Base-by-base conservation (phyloP, 2,329 filamentous ascomycete genomes). In the Monilinia fructigena region DNA sequence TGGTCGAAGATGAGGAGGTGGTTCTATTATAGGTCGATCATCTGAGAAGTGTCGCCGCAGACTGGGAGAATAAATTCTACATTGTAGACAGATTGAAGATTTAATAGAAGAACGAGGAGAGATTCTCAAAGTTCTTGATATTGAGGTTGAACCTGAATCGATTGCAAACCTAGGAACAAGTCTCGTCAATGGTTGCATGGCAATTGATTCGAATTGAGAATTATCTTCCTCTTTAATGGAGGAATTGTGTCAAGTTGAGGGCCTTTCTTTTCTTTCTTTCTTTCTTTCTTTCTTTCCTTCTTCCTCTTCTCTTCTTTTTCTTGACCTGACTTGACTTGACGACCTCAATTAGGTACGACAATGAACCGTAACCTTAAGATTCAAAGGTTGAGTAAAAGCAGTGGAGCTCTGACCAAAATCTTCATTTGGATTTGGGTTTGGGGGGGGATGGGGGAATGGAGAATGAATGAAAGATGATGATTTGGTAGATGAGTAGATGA, bases 41-140 rank as follows among this genome's bases (percentile, higher is more conserved):
- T 76, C 73, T 58, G 72, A 73, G 14, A 66, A 66, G 54, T 75
- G 76, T 23, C 74, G 77, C 23, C 73, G 75, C 47, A 72, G 72
- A 65, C 67, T 72, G 56, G 77, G 77, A 65, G 78, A 78, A 67
- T 76, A 79, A 53, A 72, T 72, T 69, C 65, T 74, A 73, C 80
- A 81, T 77, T 77, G 77, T 69, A 79, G 63, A 69, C 80, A 82
- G 66, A 76, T 76, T 64, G 79, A 78, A 35, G 74, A 66, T 47
- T 68, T 69, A 52, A 72, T 53, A 38, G 72, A 70, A n/a, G 70
- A 61, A 48, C 70, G 72, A 61, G 58, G 67, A 40, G 70, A 63
- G 47, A 70, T 66, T 65, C 68, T 67, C 31, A 73, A 42, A 20
- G 70, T 47, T 55, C 67, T 66, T 60, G 68, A 67, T 62, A 70